Base-by-base conservation (phyloP, 352 stramenopile species). In the Globisporangium nagaii region DNA sequence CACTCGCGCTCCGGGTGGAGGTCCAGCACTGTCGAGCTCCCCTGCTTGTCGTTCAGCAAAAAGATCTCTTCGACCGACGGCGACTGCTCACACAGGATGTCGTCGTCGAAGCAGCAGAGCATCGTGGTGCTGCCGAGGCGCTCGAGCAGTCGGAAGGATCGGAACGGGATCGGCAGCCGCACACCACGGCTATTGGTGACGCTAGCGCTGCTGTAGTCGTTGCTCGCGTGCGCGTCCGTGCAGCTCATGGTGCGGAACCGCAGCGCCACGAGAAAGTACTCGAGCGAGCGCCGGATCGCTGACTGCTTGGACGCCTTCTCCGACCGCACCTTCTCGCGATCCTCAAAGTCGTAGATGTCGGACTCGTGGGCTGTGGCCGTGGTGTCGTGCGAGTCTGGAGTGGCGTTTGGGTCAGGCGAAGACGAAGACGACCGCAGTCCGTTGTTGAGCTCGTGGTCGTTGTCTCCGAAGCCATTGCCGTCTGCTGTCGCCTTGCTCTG, bases 81-180 rank as follows among this genome's bases (percentile, higher is more conserved):
- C 12, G 80, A 67, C 57, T 88, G 75, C 45, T 95, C 82, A 41
- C 84, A 95, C 34, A 95, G 53, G 32, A 95, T 84, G 56, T 95
- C 84, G 19, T 93, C 84, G 47, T 95, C 84, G 45, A 93, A 93
- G 54, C 84, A 93, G 63, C 84, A 95, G 2, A 95, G 64, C 84
- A 95, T 93, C 15, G 82, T 95, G 24, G 83, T 86, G 62, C 80
- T 93, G 0, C 84, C 84, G 15, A 95, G 67, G 0, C 84, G 76
- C 36, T 95, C 84, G 1, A 95, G 64, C 10, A 95, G 57, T 3
- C 84, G 79, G 31, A 94, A 92, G 6, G 77, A 87, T 0, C 77
- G 75, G 20, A 92, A 88, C 10, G 82, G 82, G 9, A 92, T 69
- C 13, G 75, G 64, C 17, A 91, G 53, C 22, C 68, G 68, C 1